phyloP scores from a whole-genome alignment of 495 filamentous ascomycete genomes.

The Penicilliopsis zonata region DNA sequence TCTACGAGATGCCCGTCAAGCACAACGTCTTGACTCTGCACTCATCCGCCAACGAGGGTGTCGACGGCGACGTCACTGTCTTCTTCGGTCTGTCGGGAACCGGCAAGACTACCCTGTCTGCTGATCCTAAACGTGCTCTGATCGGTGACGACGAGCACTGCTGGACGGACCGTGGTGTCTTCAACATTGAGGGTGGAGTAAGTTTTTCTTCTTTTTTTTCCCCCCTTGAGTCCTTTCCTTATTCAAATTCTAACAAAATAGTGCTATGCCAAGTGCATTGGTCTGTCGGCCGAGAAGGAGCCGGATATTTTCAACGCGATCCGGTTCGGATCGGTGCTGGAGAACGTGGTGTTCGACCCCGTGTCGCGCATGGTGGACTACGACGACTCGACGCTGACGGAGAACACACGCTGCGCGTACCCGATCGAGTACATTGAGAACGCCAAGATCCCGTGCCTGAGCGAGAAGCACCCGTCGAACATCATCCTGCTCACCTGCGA shows the following conservation, averaged over 20 bases:
- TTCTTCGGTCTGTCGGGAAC: constrained; percentile 99
- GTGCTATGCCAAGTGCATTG: constrained; percentile 98
- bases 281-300: constrained; percentile 95
- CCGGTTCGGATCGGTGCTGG: constrained; percentile 90
- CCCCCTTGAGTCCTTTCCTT: constrained; percentile 1
- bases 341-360: constrained; percentile 97
- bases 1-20: constrained; percentile 99
- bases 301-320: constrained; percentile 97
- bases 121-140: constrained; percentile 87
- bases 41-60: constrained; percentile 86
- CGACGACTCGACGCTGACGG: constrained; percentile 86
- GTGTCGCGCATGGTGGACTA: constrained; percentile 85
- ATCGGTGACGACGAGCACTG: constrained; percentile 99
- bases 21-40: constrained; percentile 97
- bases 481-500: constrained; percentile 98
- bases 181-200: constrained; percentile 95
- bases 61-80: constrained; percentile 83
- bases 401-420: constrained; percentile 88
- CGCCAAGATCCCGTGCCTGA: constrained; percentile 94
- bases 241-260: neutral
- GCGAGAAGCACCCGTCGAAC: constrained; percentile 81
- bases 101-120: constrained; percentile 96
- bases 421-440: constrained; percentile 98
- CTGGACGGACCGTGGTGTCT: constrained; percentile 93
- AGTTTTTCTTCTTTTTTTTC: constrained; percentile 2